Evolutionary conservation across 495 filamentous ascomycete species (phyloP), one percentile per base, ranked within the genome.

Genomic region (Barbatosphaeria neglecta): DNA sequence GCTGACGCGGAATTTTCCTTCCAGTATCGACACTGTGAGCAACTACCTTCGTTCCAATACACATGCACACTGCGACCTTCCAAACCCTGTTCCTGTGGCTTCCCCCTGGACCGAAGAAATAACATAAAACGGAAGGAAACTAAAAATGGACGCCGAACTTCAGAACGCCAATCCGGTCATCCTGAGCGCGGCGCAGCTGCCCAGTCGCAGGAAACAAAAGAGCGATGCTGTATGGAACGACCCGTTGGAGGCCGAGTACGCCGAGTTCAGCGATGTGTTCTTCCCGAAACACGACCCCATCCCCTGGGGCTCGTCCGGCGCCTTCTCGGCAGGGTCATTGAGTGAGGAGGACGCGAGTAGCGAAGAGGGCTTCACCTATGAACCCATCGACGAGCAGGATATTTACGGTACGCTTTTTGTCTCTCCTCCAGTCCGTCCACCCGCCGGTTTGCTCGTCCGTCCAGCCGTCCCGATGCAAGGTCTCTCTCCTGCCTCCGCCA

Each of bases 101-200:
- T n/a, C n/a, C n/a, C n/a, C n/a, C n/a, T n/a, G n/a, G n/a, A n/a
- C n/a, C n/a, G n/a, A n/a, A n/a, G n/a, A n/a, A n/a, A n/a, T n/a
- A n/a, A n/a, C n/a, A n/a, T n/a, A n/a, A n/a, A n/a, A n/a, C n/a
- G n/a, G n/a, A 15, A 33, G 17, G 9, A 41, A 15, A 24, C 18
- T 37, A 35, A 56, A 47, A 17, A 61, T 63, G 58, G 48, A 52
- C 35, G 47, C 49, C 16, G 54, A 58, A 47, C 50, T 84, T 35
- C 82, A 95, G 50, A 98, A 98, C 63, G 87, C 82, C 45, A 97
- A 98, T 69, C 92, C 92, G 45, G 94, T 88, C 19, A 89, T 98
- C 58, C 72, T 97, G 44, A 92, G 82, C 60, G 77, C 77, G 45
- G 88, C 90, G 20, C 86, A 98, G 62, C 82, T 98, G 22, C 92